Base-by-base conservation (phyloP, 2,329 filamentous ascomycete species). In the Penicillium sp. region DNA sequence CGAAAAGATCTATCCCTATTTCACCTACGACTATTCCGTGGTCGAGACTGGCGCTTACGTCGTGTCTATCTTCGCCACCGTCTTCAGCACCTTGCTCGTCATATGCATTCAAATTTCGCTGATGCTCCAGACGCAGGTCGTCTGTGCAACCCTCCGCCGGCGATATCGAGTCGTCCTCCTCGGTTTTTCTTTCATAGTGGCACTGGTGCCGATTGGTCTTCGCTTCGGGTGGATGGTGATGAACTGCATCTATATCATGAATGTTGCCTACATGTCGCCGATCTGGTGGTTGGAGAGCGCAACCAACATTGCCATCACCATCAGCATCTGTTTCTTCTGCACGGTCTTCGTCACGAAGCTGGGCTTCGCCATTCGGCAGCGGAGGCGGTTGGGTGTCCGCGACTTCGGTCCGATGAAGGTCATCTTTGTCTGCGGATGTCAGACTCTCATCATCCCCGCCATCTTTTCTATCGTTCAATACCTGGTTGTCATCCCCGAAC, bases 401-500 rank as follows among this genome's bases (percentile, higher is more conserved):
- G 79, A 83, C 48, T 87, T 86, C 62, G 83, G 84, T 8, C 82
- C 84, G 1, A 84, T 88, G 77, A 83, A 86, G 60, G 80, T 86
- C 50, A 82, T 88, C 54, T 86, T 86, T 66, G 80, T 87, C 61
- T 86, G 87, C 80, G 82, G 84, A 41, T 84, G 82, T 55, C 85
- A 87, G 69, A 87, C 85, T 1, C 78, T 89, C 76, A 64, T 85
- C 27, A 75, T 88, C 55, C 86, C 86, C 65, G 85, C 81, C 20
- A 74, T 87, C 55, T 84, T 88, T 66, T 80, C 82, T 1, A 75
- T 82, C 41, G 63, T 87, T 15, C 78, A 85, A 58, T 86, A 82
- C 68, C 71, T 73, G 51, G 60, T 76, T 18, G 52, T 64, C 3
- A 75, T 82, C 45, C 78, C 80, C 3, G 80, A 85, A 57, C 71